Base-by-base conservation (phyloP, 192 early-diverging fungal genomes). In the Kickxella alabastrina region DNA sequence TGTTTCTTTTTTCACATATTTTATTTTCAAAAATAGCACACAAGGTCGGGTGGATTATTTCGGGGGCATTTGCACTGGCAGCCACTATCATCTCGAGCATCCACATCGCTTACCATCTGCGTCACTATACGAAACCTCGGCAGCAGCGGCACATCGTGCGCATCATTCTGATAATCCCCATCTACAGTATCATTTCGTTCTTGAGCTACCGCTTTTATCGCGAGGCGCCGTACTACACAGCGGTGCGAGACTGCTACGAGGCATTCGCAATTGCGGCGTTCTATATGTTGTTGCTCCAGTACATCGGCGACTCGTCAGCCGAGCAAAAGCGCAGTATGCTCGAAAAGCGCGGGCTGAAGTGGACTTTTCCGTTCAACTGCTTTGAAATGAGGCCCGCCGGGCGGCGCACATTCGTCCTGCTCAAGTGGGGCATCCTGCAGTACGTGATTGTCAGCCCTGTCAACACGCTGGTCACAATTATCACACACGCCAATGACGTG, bases 121-220 rank as follows among this genome's bases (percentile, higher is more conserved):
- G 67, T 52, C 58, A 82, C 62, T 85, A 85, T 52, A 79, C 54
- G 10, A 68, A 78, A 24, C 88, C 88, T 9, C 43, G 75, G n/a
- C 78, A 87, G 44, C 88, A 90, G 61, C 80, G 86, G n/a, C 83
- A 83, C 43, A 85, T 90, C 23, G 83, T 90, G 42, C 83, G 87
- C 36, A 85, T 90, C 28, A 61, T 86, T 18, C 72, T 90, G 21
- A 80, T 90, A 64, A 82, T 87, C 45, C 85, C 88, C 0, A 74
- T 88, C 26, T 90, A 90, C 65, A 65, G 84, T 37, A 63, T 86
- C 27, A 79, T 88, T 29, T 82, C 82, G 9, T 85, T 72, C 41
- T 68, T 85, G 47, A 75, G 78, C 49, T 91, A 87, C 69, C 78
- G 84, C 25, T 90, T 79, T 59, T 86, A 86, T 50, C 68, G 77